phyloP scores from a whole-genome alignment of 495 filamentous ascomycete genomes.

The Neurospora sp. region DNA sequence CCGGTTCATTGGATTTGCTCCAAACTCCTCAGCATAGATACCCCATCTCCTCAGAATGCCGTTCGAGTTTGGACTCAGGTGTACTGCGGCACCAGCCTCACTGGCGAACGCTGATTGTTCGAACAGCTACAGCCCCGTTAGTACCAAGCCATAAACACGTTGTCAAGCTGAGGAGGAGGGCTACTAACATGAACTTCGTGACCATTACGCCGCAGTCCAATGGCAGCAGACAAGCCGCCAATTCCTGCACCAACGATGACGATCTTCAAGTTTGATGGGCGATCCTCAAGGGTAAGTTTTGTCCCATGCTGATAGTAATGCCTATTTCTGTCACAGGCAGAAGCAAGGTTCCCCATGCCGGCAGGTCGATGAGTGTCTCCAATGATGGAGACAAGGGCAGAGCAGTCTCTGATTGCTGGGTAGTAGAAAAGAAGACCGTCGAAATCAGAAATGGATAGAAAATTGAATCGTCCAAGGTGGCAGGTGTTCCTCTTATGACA shows the following conservation, averaged over 20 bases:
- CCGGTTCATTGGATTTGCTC: constrained; percentile 23
- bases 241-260: constrained; percentile 50
- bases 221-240: constrained; percentile 43
- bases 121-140: constrained; percentile 32
- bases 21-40: constrained; percentile 25
- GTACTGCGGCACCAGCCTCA: constrained; percentile 46
- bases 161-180: not conserved
- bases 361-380: not conserved
- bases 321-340: not conserved
- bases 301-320: not conserved
- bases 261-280: constrained; percentile 19
- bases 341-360: not conserved
- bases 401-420: not conserved
- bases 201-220: constrained; percentile 43
- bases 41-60: constrained; percentile 36
- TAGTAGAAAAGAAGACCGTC: not conserved
- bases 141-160: constrained; percentile 2
- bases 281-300: not conserved
- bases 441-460: not conserved
- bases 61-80: constrained; percentile 46
- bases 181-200: constrained; percentile 39
- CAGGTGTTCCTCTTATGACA: not conserved
- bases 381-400: not conserved
- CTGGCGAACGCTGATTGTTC: constrained; percentile 44
- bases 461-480: not conserved